Evolutionary conservation across 1,139 yeast species (phyloP), one percentile per base, ranked within the genome.

Genomic region (Yamadazyma membranifaciens): DNA sequence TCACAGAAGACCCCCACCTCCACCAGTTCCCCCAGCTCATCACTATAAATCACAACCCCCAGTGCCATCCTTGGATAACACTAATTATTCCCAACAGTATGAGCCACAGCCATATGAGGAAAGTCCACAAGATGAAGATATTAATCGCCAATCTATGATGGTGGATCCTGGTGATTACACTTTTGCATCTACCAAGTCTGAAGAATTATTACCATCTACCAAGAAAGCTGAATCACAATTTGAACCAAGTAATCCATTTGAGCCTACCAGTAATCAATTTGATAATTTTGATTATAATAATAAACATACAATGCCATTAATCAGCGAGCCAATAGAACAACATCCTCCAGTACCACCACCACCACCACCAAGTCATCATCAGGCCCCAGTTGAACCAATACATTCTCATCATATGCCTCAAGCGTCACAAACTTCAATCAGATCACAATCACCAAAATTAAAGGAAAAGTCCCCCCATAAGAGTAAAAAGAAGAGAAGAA

Each of bases 401-500:
- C 28, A n/a, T 11, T 24, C 12, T 9, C 30, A 33, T 22, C 29
- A 26, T 33, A 9, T 10, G 4, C 30, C 11, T 2, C 20, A 33
- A 24, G 42, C 39, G 5, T 26, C 34, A 3, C 32, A 26, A 42
- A 7, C 30, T 4, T 9, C 29, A 3, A 37, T 31, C 37, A 35
- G 9, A 20, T 6, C 31, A 15, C 26, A 11, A 36, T 37, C 44
- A 22, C 39, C 43, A 9, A 37, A 38, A 22, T 40, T 30, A 11
- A 50, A 37, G 38, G 44, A 30, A 34, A 41, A 33, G 26, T 37
- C 48, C 6, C 45, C 63, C 2, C 63, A 54, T 20, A 69, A 61
- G 47, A 46, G 60, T 10, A 67, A 59, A 43, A 64, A 67, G 41
- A 65, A 73, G 34, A 63, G 75, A 47, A 78, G 86, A 56, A 88